phyloP scores from a whole-genome alignment of 2,329 filamentous ascomycete species.

The Penicillium sp. region DNA sequence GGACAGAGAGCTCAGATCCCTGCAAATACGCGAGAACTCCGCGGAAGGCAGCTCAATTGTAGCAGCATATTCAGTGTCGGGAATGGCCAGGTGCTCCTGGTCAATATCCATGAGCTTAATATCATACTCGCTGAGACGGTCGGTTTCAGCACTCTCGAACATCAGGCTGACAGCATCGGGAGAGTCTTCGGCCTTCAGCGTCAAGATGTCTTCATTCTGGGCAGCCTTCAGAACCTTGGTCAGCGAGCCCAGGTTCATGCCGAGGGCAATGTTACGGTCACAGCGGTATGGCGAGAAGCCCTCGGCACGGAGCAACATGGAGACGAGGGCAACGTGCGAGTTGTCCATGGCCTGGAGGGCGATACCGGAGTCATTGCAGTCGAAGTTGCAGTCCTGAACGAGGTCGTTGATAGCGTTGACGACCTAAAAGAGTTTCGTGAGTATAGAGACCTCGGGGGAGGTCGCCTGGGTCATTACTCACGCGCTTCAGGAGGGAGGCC shows the following conservation, averaged over 20 bases:
- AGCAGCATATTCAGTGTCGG: constrained; percentile 96
- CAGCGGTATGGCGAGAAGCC: constrained; percentile 94
- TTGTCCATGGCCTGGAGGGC: constrained; percentile 99
- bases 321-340: constrained; percentile 97
- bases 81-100: constrained; percentile 98
- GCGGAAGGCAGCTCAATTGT: constrained; percentile 83
- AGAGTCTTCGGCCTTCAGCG: constrained; percentile 94
- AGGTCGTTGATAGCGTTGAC: constrained; percentile 99
- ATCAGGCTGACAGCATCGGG: constrained; percentile 94
- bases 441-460: constrained; percentile 1
- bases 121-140: constrained; percentile 97
- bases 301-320: constrained; percentile 97
- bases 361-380: constrained; percentile 99
- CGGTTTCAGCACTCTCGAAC: constrained; percentile 86
- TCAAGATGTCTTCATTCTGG: constrained; percentile 91
- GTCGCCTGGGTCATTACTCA: constrained; percentile 41
- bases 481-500: constrained; percentile 93
- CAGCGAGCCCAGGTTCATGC: constrained; percentile 93
- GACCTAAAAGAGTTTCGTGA: constrained; percentile 58
- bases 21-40: constrained; percentile 94
- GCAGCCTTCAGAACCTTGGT: constrained; percentile 96
- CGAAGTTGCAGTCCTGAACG: constrained; percentile 99
- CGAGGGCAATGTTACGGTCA: constrained; percentile 97
- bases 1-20: constrained; percentile 86
- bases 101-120: constrained; percentile 99